Conservation (phyloP, 2,329 filamentous ascomycete species). For the Clonostachys chloroleuca region DNA sequence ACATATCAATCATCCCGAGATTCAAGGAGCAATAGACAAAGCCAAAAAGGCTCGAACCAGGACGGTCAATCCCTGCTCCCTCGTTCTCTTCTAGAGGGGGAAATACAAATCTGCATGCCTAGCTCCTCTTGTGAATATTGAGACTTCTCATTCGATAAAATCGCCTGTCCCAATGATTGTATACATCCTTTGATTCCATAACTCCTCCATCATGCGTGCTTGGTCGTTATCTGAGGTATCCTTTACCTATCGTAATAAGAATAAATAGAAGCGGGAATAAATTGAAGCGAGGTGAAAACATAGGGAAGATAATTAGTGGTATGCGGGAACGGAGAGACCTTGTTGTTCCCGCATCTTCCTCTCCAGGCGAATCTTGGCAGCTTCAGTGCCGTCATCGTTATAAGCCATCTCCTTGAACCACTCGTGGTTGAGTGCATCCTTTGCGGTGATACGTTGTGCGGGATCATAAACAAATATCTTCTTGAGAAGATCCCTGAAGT, state of each 20-base stretch:
- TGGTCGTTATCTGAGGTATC: neutral
- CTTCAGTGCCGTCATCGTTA: slow-evolving; percentile 65
- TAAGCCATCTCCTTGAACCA: slow-evolving; percentile 63
- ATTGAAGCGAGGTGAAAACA: too few relatives aligned
- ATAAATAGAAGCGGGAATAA: neutral
- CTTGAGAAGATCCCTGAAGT: slow-evolving; percentile 59
- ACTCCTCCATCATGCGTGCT: slow-evolving; percentile 2
- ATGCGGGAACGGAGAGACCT: neutral
- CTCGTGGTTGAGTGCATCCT: slow-evolving; percentile 60
- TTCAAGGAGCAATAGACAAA: too few relatives aligned
- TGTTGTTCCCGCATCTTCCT: slow-evolving; percentile 21
- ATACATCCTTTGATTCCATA: neutral
- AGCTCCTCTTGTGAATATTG: too few relatives aligned
- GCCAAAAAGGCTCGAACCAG: too few relatives aligned
- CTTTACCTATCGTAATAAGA: neutral
- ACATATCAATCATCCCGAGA: too few relatives aligned
- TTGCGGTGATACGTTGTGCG: slow-evolving; percentile 59
- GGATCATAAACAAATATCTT: slow-evolving; percentile 69
- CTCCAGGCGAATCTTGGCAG: slow-evolving; percentile 57
- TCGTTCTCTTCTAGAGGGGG: too few relatives aligned
- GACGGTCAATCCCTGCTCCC: too few relatives aligned
- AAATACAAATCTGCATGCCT: too few relatives aligned
- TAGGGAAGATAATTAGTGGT: too few relatives aligned
- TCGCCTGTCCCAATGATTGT: too few relatives aligned
- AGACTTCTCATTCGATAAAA: too few relatives aligned